Conservation (phyloP, 108 stramenopile species). For the Nannochloropsis gaditana region DNA sequence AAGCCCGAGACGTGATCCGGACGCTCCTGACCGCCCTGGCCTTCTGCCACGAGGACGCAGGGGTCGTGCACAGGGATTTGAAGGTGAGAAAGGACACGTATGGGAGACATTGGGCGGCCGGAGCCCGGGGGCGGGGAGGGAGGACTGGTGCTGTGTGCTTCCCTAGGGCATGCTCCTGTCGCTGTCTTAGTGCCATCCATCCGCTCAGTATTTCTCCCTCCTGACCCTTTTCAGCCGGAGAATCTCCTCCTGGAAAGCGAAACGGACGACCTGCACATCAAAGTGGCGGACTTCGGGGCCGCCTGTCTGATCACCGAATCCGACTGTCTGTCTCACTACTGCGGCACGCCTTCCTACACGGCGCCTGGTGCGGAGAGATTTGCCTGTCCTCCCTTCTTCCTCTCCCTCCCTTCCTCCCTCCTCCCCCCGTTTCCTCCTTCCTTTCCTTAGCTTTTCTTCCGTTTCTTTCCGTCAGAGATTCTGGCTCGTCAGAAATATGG, state of each 20-base stretch:
- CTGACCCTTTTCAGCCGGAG: constrained; percentile 60
- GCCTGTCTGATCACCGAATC: background rate
- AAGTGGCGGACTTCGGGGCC: constrained; percentile 90
- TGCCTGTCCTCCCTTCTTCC: background rate
- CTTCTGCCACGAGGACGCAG: constrained; percentile 68
- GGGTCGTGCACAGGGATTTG: constrained; percentile 65
- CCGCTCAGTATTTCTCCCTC: background rate
- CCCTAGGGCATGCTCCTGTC: background rate
- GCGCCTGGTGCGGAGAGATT: background rate
- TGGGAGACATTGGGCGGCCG: too few relatives aligned
- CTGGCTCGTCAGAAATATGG: constrained; percentile 40
- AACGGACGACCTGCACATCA: constrained; percentile 74
- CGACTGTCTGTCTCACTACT: constrained; percentile 3
- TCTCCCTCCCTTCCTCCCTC: background rate
- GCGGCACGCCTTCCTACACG: background rate
- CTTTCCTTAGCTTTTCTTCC: background rate
- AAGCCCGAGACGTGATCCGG: constrained; percentile 77
- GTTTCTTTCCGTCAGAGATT: constrained; percentile 25
- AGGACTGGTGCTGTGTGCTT: background rate
- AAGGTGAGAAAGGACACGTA: constrained; percentile 33
- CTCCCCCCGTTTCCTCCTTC: background rate
- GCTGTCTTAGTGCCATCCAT: background rate
- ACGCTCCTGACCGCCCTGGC: constrained; percentile 71
- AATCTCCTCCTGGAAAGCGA: constrained; percentile 72
- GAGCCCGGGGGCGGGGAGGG: background rate